Conservation (phyloP, 1,284 basidiomycete genomes). For the Sphaerobolus stellatus region DNA sequence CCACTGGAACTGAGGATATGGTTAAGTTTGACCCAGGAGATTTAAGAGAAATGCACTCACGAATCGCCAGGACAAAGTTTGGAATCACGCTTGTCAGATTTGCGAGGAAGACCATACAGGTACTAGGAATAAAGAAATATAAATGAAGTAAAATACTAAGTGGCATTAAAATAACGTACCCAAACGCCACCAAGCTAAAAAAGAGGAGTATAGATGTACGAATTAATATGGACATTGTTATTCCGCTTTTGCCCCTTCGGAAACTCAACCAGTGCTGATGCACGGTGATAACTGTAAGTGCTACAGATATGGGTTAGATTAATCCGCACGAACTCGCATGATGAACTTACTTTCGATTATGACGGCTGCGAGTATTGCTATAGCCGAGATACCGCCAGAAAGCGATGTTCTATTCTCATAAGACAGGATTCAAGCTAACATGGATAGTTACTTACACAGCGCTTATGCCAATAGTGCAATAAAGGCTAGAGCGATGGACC, state of each 20-base stretch:
- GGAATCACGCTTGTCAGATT: slow-evolving; percentile 34
- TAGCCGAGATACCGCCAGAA: slow-evolving; percentile 44
- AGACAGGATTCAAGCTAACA: slow-evolving; percentile 12
- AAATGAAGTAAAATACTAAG: neutral
- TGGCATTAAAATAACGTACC: slow-evolving; percentile 32
- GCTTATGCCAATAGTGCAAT: slow-evolving; percentile 42
- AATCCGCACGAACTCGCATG: no score
- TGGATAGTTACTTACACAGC: slow-evolving; percentile 37
- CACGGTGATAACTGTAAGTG: no score
- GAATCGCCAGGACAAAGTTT: slow-evolving; percentile 51
- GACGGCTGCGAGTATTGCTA: slow-evolving; percentile 40
- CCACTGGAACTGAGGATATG: slow-evolving; percentile 40
- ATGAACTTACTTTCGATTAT: slow-evolving; percentile 44
- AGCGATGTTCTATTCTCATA: slow-evolving; percentile 13
- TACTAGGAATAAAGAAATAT: slow-evolving; percentile 26
- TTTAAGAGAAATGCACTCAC: slow-evolving; percentile 34
- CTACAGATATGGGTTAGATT: no score
- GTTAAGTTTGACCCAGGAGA: neutral
- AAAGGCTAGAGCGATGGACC: slow-evolving; percentile 42
- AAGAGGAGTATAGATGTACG: slow-evolving; percentile 44
- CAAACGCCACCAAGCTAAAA: slow-evolving; percentile 41
- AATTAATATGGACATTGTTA: slow-evolving; percentile 21
- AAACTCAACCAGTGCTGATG: slow-evolving; percentile 8
- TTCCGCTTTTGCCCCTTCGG: slow-evolving; percentile 27
- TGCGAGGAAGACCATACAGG: slow-evolving; percentile 43